Conservation (phyloP, 768 basidiomycete genomes). For the Hemileccinum impolitum region DNA sequence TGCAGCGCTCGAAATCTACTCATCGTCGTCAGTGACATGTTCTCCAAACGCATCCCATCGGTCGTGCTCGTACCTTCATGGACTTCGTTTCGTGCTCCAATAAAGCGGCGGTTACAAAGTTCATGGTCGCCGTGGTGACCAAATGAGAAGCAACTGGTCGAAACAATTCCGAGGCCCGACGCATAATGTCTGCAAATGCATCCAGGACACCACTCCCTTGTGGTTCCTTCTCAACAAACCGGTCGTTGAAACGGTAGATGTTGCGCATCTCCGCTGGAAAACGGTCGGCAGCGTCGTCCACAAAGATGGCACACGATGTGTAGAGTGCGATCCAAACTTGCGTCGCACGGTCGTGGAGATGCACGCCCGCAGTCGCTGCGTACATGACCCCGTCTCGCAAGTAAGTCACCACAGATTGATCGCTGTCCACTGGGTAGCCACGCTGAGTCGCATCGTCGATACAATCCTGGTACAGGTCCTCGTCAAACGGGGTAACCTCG, state of each 20-base stretch:
- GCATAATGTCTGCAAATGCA: constrained; percentile 32
- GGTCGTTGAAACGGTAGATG: constrained; percentile 34
- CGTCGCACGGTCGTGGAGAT: constrained; percentile 21
- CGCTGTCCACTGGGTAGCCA: constrained; percentile 27
- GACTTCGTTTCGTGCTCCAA: constrained; percentile 31
- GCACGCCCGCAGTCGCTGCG: constrained; percentile 25
- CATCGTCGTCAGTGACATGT: neutral
- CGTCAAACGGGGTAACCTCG: constrained; percentile 11
- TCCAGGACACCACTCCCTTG: constrained; percentile 34
- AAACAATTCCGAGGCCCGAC: constrained; percentile 28
- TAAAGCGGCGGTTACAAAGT: constrained; percentile 32
- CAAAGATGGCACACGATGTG: constrained; percentile 35
- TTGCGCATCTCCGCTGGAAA: constrained; percentile 19
- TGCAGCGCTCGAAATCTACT: constrained; percentile 22
- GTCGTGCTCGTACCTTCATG: constrained; percentile 21
- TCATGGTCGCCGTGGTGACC: constrained; percentile 36
- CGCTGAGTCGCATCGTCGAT: constrained; percentile 17
- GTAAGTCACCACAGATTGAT: constrained; percentile 24
- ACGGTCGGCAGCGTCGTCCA: constrained; percentile 34
- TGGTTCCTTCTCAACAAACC: constrained; percentile 25
- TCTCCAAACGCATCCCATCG: neutral
- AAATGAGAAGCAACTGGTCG: constrained; percentile 30
- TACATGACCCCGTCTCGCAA: constrained; percentile 32
- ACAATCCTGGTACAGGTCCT: constrained; percentile 20
- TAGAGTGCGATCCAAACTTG: constrained; percentile 36